Percentiles rank a stretch among this genome's conserved stretches.
Evolutionary conservation across 2,329 filamentous ascomycete species (phyloP).

Genomic region (Aspergillus quadrilineatus): DNA sequence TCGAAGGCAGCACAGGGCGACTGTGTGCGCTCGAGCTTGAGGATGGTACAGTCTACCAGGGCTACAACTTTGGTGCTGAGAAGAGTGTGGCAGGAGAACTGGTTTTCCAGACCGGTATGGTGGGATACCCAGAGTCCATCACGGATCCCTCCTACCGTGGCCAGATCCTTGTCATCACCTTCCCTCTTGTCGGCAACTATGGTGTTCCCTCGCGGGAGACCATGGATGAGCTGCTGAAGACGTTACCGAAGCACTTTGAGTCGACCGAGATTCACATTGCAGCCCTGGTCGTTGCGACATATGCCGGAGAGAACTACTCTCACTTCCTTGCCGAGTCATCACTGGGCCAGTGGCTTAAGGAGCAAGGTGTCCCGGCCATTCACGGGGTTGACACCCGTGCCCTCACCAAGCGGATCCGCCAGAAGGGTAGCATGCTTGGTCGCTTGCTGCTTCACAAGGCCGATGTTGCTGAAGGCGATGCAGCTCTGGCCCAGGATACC

Average conservation of each 20-base stretch:
- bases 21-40: constrained; percentile 86
- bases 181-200: constrained; percentile 95
- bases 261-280: constrained; percentile 89
- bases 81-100: constrained; percentile 95
- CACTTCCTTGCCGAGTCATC: constrained; percentile 91
- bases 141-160: constrained; percentile 85
- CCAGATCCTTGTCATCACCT: constrained; percentile 95
- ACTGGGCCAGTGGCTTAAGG: constrained; percentile 91
- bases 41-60: constrained; percentile 87
- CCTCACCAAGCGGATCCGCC: constrained; percentile 88
- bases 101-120: constrained; percentile 99
- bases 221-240: constrained; percentile 78
- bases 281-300: constrained; percentile 84
- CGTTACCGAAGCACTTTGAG: constrained; percentile 91
- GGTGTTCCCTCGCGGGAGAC: constrained; percentile 86
- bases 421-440: constrained; percentile 95
- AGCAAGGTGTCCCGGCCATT: constrained; percentile 90
- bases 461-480: constrained; percentile 37
- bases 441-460: constrained; percentile 75
- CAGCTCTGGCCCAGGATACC: constrained; percentile 42
- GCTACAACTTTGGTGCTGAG: constrained; percentile 92
- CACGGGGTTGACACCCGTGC: constrained; percentile 92
- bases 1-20: constrained; percentile 54
- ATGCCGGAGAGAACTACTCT: constrained; percentile 92
- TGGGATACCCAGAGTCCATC: constrained; percentile 94